Evolutionary conservation across 2,329 filamentous ascomycete species (phyloP), one percentile per base, ranked within the genome.

Genomic region (Pezicula rhizophila): DNA sequence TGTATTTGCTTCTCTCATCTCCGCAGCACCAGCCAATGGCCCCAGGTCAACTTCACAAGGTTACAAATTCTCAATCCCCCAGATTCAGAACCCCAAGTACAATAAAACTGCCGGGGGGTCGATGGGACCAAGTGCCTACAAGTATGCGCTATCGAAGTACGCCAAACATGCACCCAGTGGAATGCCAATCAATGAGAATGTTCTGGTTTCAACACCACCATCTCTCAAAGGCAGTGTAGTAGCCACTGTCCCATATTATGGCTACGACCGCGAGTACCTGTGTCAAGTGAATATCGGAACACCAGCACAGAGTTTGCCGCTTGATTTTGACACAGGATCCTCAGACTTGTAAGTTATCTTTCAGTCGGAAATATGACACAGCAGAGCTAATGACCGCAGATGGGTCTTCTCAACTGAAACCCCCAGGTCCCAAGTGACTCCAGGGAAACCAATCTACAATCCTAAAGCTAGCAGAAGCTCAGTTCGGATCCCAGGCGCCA

Each of bases 341-440:
- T 50, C 55, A 18, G 55, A 57, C 26, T 46, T 57, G 49, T 53
- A 42, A 26, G 47, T 50, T 25, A 15, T 23, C 28, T 17, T 18
- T 43, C 4, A 3, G 8, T 8, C 34, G 3, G 20, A 8, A 35
- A 8, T 23, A 42, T 33, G 5, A 25, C 14, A 35, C 2, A 12
- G 20, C 23, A 42, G 18, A 14, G n/a, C 40, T 42, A 25, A 42
- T 20, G 3, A 14, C 5, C 20, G 4, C 20, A 53, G 48, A 44
- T 61, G 58, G 58, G 57, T 60, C 4, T 57, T 60, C 48, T 56
- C 58, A 11, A 52, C 20, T 31, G 45, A 45, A 7, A 51, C 55
- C 7, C 60, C 60, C 7, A 40, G 33, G 4, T 17, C 45, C 11
- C 47, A 54, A 38, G 46, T 49, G 6, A 37, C 48, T 4, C 12